A percentile compares a stretch with the other conserved stretches of the same genome.
phyloP scores from a whole-genome alignment of 2,329 filamentous ascomycete genomes.

The Pseudogymnoascus sp. region DNA sequence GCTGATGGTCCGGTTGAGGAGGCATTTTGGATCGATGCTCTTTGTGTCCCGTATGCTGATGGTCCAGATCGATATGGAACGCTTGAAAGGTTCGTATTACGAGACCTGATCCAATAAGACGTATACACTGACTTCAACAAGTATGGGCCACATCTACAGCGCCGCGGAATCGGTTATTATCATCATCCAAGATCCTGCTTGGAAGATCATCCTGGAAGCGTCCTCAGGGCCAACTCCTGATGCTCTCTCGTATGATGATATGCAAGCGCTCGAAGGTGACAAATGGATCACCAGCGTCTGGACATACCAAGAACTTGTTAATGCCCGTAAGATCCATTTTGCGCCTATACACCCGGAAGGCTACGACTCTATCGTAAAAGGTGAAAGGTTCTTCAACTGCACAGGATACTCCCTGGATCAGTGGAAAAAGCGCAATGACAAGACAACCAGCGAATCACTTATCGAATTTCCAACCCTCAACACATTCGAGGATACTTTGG shows the following conservation, averaged over 20 bases:
- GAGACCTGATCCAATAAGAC: neutral
- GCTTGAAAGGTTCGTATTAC: constrained; percentile 15
- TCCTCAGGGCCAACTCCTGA: neutral
- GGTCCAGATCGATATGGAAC: constrained; percentile 13
- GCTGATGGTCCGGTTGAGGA: constrained; percentile 7
- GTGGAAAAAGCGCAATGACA: neutral
- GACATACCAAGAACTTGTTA: constrained; percentile 17
- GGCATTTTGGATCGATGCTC: constrained; percentile 19
- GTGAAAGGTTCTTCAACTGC: neutral
- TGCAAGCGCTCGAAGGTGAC: neutral
- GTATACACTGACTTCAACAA: neutral
- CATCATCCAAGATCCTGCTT: constrained; percentile 4
- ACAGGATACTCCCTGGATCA: neutral
- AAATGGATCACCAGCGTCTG: constrained; percentile 17
- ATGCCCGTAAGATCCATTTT: neutral
- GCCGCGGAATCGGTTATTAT: constrained; percentile 8
- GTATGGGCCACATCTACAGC: constrained; percentile 2
- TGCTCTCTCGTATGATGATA: neutral
- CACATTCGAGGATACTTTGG: constrained; percentile 9
- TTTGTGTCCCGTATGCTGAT: constrained; percentile 17
- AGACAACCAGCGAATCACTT: neutral
- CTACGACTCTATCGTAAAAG: neutral
- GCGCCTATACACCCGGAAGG: neutral
- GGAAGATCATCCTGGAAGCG: constrained; percentile 6
- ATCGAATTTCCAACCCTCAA: constrained; percentile 4